Base-by-base conservation (phyloP, 305 asterid species). In the Fraxinus dipetala region DNA sequence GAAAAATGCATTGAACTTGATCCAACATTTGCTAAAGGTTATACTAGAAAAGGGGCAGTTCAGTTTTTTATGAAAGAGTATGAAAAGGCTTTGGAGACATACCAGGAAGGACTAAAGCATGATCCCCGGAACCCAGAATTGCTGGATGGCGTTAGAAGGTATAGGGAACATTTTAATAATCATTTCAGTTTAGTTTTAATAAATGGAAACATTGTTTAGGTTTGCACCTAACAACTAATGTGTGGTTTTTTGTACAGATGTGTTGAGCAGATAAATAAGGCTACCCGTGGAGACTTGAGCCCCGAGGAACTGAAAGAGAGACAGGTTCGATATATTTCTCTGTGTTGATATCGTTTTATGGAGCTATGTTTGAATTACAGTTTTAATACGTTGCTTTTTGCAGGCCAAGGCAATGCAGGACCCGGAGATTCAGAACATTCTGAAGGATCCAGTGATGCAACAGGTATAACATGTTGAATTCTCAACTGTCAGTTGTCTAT, bases 261-360 rank as follows among this genome's bases (percentile, higher is more conserved):
- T 56, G 91, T 93, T 0, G 90, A 88, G 83, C 98, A 95, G 85
- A 88, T 92, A 72, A 95, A 92, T 84, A 92, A 93, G 89, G 97
- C 95, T 40, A 87, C 91, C 83, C 98, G 97, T 31, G 98, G 98
- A 35, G 98, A 95, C 86, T 83, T 95, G 59, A 93, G 79, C 78
- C 97, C 98, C 0, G 98, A 95, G 75, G 98, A 95, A 81, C 81
- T 95, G 91, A 92, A 95, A 89, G 98, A 95, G 88, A 90, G 98
- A 93, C 98, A 95, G 98, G 98, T 95, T 54, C 14, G 90, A 22
- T 34, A 32, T 45, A 4, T 18, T 5, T 56, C 26, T 65, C 5
- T 43, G 13, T 6, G 8, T 61, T 4, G 59, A 32, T 3, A 0
- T 72, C 30, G 74, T 7, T 5, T 7, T 45, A 45, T 34, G 74